phyloP scores from a whole-genome alignment of 2,329 filamentous ascomycete genomes.

The Epichloe amarillans region DNA sequence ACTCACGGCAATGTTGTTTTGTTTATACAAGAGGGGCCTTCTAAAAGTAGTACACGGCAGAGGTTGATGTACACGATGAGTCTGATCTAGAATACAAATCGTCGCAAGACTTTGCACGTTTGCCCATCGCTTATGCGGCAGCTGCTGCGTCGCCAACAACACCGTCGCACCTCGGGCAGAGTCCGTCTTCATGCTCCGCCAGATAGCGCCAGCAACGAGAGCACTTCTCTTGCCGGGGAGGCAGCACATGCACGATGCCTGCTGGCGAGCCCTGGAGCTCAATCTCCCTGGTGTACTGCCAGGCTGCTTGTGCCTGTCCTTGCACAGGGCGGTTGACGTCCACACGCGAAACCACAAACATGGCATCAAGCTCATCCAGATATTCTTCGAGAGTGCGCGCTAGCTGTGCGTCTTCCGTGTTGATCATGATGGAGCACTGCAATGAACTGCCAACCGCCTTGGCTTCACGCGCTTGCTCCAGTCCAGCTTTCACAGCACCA shows the following conservation, averaged over 20 bases:
- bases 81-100: neutral
- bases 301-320: slow-evolving; percentile 16
- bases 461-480: slow-evolving; percentile 57
- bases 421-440: slow-evolving; percentile 56
- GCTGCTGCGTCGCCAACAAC: slow-evolving; percentile 31
- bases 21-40: too few species aligned
- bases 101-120: neutral
- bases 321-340: slow-evolving; percentile 27
- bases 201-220: slow-evolving; percentile 80
- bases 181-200: slow-evolving; percentile 46
- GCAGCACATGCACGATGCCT: slow-evolving; percentile 31
- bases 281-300: slow-evolving; percentile 30
- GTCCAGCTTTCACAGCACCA: slow-evolving; percentile 56
- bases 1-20: too few species aligned
- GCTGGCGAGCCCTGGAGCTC: slow-evolving; percentile 22
- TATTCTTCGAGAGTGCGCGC: slow-evolving; percentile 25
- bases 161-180: slow-evolving; percentile 64
- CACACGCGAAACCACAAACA: slow-evolving; percentile 59
- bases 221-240: slow-evolving; percentile 55
- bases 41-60: too few species aligned
- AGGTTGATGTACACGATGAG: neutral
- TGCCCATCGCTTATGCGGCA: neutral
- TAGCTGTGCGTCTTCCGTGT: slow-evolving; percentile 25
- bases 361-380: slow-evolving; percentile 40
- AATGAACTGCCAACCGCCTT: slow-evolving; percentile 72